phyloP scores from a whole-genome alignment of 148 eudicot genomes.

The Fagopyrum homotropicum region DNA sequence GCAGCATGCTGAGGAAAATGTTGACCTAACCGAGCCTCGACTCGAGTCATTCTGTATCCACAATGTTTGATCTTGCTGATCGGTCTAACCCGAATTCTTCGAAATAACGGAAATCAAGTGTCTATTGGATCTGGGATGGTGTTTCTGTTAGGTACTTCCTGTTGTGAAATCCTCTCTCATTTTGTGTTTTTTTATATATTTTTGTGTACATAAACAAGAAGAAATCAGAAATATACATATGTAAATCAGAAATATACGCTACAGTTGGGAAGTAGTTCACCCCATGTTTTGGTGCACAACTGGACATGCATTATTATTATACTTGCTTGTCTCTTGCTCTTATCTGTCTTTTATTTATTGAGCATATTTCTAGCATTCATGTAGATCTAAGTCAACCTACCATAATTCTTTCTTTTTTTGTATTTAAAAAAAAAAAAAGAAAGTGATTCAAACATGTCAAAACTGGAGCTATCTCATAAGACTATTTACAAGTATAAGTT shows the following conservation, averaged over 20 bases:
- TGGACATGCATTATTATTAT: no score
- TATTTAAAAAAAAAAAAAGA: no score
- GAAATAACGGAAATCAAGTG: not conserved
- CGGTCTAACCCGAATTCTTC: not conserved
- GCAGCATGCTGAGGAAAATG: constrained; percentile 40
- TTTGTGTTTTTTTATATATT: not conserved
- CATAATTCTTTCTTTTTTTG: no score
- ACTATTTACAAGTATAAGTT: no score
- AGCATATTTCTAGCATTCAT: not conserved
- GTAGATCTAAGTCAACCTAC: no score
- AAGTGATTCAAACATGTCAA: no score
- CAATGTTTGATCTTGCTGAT: constrained; percentile 1
- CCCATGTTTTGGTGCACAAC: no score
- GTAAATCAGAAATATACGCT: not conserved
- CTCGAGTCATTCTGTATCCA: constrained; percentile 53
- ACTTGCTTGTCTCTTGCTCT: no score
- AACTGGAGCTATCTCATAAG: no score
- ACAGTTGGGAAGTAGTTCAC: no score
- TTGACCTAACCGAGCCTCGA: constrained; percentile 72
- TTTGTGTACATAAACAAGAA: not conserved
- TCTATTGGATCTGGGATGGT: not conserved
- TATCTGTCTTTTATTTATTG: no score
- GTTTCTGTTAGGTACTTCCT: not conserved
- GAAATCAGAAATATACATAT: not conserved
- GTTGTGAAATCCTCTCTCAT: not conserved